Percentiles rank a stretch among this genome's conserved stretches.
Conservation (phyloP, 768 basidiomycete genomes). For the Boletus huronensis region DNA sequence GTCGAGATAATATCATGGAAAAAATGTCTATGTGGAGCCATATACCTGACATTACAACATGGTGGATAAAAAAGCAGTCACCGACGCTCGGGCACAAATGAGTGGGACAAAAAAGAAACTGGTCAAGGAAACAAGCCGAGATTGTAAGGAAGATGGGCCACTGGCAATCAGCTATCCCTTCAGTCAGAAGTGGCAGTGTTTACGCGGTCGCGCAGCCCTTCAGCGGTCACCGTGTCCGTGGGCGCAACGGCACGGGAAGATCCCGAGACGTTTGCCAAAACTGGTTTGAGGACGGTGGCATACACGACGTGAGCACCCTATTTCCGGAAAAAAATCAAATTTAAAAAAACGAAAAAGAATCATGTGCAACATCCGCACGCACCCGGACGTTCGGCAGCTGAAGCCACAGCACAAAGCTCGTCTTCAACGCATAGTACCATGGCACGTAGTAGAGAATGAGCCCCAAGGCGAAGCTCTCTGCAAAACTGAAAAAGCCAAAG, state of each 20-base stretch:
- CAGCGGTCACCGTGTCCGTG: constrained; percentile 49
- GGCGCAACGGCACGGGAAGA: constrained; percentile 42
- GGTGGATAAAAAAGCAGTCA: constrained; percentile 11
- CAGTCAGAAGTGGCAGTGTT: constrained; percentile 37
- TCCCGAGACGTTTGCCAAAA: constrained; percentile 61
- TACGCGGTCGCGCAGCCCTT: constrained; percentile 45
- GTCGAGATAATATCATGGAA: constrained; percentile 1
- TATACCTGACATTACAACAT: constrained; percentile 26
- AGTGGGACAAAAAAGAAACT: not conserved
- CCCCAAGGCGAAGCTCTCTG: constrained; percentile 82
- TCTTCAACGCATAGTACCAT: constrained; percentile 95
- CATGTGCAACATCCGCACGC: constrained; percentile 33
- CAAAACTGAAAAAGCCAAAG: constrained; percentile 90
- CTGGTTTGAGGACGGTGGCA: constrained; percentile 70
- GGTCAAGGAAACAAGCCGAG: not conserved
- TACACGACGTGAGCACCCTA: constrained; percentile 89
- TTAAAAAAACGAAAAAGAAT: not conserved
- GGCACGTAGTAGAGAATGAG: constrained; percentile 88
- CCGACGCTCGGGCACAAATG: constrained; percentile 5
- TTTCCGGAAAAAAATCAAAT: constrained; percentile 1
- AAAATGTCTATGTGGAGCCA: constrained; percentile 20
- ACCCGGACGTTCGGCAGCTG: constrained; percentile 83
- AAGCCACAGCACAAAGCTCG: constrained; percentile 86
- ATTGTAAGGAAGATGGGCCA: not conserved
- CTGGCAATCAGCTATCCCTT: not conserved